A percentile compares a stretch with the other conserved stretches of the same genome.
Evolutionary conservation across 805 yeast genomes (phyloP).

Genomic region (Pichia cabralensis): DNA sequence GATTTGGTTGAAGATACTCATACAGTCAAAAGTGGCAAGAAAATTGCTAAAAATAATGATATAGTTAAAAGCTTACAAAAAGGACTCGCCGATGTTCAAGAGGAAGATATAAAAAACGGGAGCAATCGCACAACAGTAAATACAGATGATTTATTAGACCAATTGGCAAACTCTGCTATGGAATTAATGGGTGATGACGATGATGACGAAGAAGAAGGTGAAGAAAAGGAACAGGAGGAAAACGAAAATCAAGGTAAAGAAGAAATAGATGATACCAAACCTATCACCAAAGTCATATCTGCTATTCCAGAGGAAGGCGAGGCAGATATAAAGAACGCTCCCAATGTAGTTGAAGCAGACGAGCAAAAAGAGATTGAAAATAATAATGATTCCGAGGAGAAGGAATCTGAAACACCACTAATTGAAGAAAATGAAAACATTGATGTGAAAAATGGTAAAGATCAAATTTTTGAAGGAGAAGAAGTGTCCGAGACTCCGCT

Average conservation of each 20-base stretch:
- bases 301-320: too few species aligned
- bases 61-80: slow-evolving; percentile 14
- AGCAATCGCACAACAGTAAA: slow-evolving; percentile 11
- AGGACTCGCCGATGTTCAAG: slow-evolving; percentile 10
- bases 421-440: too few species aligned
- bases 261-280: not conserved
- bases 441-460: too few species aligned
- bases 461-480: too few species aligned
- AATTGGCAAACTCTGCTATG: slow-evolving; percentile 10
- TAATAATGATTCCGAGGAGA: too few species aligned
- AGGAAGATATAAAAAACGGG: slow-evolving; percentile 13
- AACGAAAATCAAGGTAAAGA: not conserved
- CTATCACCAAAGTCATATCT: too few species aligned
- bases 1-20: slow-evolving; percentile 20
- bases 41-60: slow-evolving; percentile 10
- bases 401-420: too few species aligned
- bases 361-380: too few species aligned
- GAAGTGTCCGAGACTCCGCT: too few species aligned
- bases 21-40: slow-evolving; percentile 14
- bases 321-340: too few species aligned
- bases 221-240: slow-evolving; percentile 4
- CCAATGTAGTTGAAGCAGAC: too few species aligned
- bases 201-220: slow-evolving; percentile 10
- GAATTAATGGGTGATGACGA: slow-evolving; percentile 12
- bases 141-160: slow-evolving; percentile 8